Evolutionary conservation across 1,139 yeast genomes (phyloP).

Genomic region (Kodamaea sp.): DNA sequence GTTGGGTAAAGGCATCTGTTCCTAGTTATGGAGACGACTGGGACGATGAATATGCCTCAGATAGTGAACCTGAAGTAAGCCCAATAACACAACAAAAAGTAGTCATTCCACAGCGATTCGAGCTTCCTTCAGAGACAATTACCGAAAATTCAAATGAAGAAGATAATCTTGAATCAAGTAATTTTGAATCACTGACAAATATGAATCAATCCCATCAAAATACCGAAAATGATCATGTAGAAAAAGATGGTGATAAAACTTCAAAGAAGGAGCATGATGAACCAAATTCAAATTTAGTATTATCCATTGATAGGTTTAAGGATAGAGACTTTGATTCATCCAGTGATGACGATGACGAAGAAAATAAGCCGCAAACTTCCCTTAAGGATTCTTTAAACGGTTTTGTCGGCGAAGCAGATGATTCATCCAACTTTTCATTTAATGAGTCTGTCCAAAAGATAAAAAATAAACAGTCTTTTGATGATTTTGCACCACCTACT

Average conservation of each 20-base stretch:
- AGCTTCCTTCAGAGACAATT: conserved; percentile 3
- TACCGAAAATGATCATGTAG: neutral
- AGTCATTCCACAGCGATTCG: conserved; percentile 9
- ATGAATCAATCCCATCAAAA: neutral
- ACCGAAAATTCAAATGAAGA: conserved; percentile 5
- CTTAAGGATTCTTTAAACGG: too few relatives aligned
- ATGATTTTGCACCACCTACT: conserved; percentile 27
- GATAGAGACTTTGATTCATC: conserved; percentile 17
- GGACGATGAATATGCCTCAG: conserved; percentile 42
- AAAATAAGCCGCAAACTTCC: neutral
- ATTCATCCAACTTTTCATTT: too few relatives aligned
- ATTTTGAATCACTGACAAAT: neutral
- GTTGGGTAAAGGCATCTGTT: conserved; percentile 59
- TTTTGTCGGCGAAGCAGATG: too few relatives aligned
- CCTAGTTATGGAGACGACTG: conserved; percentile 62
- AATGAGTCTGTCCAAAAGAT: too few relatives aligned
- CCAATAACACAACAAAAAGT: conserved; percentile 1
- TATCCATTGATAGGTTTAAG: conserved; percentile 33
- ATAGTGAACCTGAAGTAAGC: conserved; percentile 12
- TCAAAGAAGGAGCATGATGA: neutral
- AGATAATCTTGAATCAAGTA: conserved; percentile 1
- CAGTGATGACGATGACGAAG: conserved; percentile 18
- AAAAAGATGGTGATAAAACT: neutral
- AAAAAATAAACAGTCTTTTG: neutral
- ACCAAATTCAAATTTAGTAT: conserved; percentile 23